Evolutionary conservation across 2,329 filamentous ascomycete species (phyloP), one percentile per base, ranked within the genome.

Genomic region (Dryadomyces quercivorus): DNA sequence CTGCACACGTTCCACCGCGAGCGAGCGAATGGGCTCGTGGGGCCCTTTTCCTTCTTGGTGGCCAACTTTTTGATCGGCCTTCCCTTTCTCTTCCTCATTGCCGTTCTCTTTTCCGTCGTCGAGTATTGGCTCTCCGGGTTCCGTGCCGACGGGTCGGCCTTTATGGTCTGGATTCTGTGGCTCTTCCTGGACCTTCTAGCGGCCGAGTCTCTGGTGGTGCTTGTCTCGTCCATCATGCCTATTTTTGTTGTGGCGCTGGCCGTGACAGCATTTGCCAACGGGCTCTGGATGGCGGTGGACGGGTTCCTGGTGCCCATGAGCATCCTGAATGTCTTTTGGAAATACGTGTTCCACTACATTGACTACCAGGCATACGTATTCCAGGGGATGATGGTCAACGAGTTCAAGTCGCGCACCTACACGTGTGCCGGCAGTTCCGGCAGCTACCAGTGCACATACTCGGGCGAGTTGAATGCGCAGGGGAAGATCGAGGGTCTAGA

Each of bases 361-460:
- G 86, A 94, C 65, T 94, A 94, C 63, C 88, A 92, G 65, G 78
- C 74, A 45, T 94, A 91, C 62, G 88, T 94, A 3, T 95, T 94
- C 65, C 81, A 92, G 64, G 88, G 87, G 15, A 93, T 95, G 88
- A 93, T 94, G 87, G 82, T 92, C 53, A 94, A 93, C 63, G 87
- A 95, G 70, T 93, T 95, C 65, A 71, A 72, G 1, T 60, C 77
- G 18, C 73, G 86, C 15, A 75, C 71, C 3, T 94, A 87, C 66
- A 65, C 69, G 3, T 92, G 87, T 64, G 52, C 44, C 18, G 6
- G 10, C 2, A 21, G 22, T 1, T 9, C 13, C 20, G 70, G 61
- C 1, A 55, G 56, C 0, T 89, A 81, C 61, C 74, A 75, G 44
- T 94, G 88, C 70, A 85, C 88, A 79, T 93, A 85, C 66, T 68